These are phyloP conservation scores for Plicaturopsis crispa DNA, from an alignment of 768 basidiomycete species.

Conservation along the genomic window DNA sequence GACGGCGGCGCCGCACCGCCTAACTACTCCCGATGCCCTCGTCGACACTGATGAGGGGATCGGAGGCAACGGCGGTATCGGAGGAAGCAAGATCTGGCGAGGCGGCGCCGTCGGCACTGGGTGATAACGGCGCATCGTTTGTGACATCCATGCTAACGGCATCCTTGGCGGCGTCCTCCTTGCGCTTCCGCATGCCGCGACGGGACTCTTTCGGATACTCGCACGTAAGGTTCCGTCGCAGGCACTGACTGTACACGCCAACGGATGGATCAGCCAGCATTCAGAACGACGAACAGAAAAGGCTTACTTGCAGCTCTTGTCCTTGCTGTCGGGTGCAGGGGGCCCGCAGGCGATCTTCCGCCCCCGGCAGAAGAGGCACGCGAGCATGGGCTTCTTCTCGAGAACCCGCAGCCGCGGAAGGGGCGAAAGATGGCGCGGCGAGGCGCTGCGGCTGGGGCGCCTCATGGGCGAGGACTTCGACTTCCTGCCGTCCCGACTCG, in stretches of 20 bases:
- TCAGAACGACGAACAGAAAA: conserved; percentile 5
- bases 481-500: no score
- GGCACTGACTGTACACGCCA: conserved; percentile 52
- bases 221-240: conserved; percentile 59
- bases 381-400: conserved; percentile 53
- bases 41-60: no score
- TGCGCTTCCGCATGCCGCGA: conserved; percentile 55
- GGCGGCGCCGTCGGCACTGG: no score
- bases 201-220: conserved; percentile 67
- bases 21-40: no score
- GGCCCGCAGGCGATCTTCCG: conserved; percentile 67
- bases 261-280: conserved; percentile 7
- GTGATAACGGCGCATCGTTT: no score
- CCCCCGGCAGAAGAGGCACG: conserved; percentile 59
- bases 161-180: neutral
- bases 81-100: no score
- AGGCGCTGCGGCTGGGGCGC: neutral
- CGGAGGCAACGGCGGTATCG: no score
- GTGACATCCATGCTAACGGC: no score
- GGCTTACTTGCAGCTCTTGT: conserved; percentile 62
- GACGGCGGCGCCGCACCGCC: no score
- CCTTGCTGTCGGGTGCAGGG: conserved; percentile 41
- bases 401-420: conserved; percentile 10
- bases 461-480: neutral
- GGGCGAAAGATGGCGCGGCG: conserved; percentile 4